A percentile compares a stretch with the other conserved stretches of the same genome.
Conservation (phyloP, 2,329 filamentous ascomycete genomes). For the Colletotrichum musicola region DNA sequence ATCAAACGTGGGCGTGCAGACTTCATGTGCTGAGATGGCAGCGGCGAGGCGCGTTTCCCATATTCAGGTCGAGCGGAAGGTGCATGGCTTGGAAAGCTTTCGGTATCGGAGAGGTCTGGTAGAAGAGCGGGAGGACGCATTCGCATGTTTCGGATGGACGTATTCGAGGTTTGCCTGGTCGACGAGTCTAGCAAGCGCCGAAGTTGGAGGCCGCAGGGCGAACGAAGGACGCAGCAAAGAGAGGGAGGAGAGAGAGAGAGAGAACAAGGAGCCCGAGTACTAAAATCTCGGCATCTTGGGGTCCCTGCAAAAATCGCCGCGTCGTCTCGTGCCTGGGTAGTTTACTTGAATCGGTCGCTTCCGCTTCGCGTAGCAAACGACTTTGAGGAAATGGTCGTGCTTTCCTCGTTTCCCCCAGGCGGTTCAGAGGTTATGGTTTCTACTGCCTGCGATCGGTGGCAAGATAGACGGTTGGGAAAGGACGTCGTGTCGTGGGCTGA, state of each 20-base stretch:
- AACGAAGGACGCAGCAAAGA: slow-evolving; percentile 17
- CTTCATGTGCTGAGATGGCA: slow-evolving; percentile 36
- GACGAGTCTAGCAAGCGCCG: slow-evolving; percentile 17
- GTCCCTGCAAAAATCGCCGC: slow-evolving; percentile 23
- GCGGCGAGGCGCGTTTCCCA: slow-evolving; percentile 36
- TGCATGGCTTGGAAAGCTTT: slow-evolving; percentile 35
- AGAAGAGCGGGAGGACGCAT: slow-evolving; percentile 25
- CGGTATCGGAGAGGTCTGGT: slow-evolving; percentile 23
- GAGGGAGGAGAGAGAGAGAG: slow-evolving; percentile 1
- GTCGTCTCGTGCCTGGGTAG: not conserved
- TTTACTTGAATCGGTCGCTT: not conserved
- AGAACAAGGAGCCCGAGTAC: slow-evolving; percentile 25
- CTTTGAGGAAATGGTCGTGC: too few relatives aligned
- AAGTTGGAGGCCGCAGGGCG: slow-evolving; percentile 5
- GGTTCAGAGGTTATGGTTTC: too few relatives aligned
- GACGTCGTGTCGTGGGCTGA: too few relatives aligned
- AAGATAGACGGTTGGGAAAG: too few relatives aligned
- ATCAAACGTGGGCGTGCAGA: slow-evolving; percentile 27
- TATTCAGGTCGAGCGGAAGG: slow-evolving; percentile 20
- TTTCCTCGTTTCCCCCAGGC: too few relatives aligned
- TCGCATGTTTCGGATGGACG: slow-evolving; percentile 35
- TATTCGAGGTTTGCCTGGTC: not conserved
- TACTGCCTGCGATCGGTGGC: too few relatives aligned
- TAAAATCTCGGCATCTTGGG: slow-evolving; percentile 39
- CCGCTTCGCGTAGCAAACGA: too few relatives aligned